Base-by-base conservation (phyloP, 1,284 basidiomycete species). In the Trichosporon coremiiforme region DNA sequence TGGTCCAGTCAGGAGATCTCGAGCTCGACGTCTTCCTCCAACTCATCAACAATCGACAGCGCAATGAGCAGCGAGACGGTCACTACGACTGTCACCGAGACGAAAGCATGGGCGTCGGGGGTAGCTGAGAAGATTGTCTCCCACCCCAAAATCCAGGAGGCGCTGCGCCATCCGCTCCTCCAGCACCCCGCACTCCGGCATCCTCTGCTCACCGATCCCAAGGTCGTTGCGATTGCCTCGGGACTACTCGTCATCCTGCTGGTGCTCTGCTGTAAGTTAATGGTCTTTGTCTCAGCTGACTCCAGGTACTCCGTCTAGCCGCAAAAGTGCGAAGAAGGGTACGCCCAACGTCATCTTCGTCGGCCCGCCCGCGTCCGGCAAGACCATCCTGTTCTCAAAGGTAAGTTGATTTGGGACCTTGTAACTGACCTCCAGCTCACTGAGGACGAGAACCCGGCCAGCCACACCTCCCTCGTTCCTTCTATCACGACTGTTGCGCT, bases 381-480 rank as follows among this genome's bases (percentile, higher is more conserved):
- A 83, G 75, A 83, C 82, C 1, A 69, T 79, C 9, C 67, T 83
- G 9, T 83, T 83, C 68, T 71, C 80, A 17, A 81, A 82, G 70
- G 82, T 79, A 38, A 53, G 78, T 29, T 15, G 25, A 12, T 13
- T 13, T 25, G 0, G 7, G 6, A 31, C 17, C 25, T 25, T 25
- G 63, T 20, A 10, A 36, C 64, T 55, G 17, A 72, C 17, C 9
- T 64, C 2, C 72, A 83, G 81, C 77, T 83, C 41, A 74, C 77
- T 0, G 76, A 80, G 25, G 71, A 76, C 60, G 70, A 74, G 2
- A 74, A 71, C 25, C 76, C 80, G 4, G 75, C 76, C 41, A 83
- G 80, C 9, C 80, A 81, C 66, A 82, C 82, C 0, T 82, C 82
- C 13, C 72, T 81, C 17, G 69, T 73, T 0, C 68, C 79, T 17